Percentiles rank a stretch among this genome's conserved stretches.
These are phyloP conservation scores for Fistulifera pelliculosa DNA, from an alignment of 108 stramenopile genomes.

Conservation along the genomic window DNA sequence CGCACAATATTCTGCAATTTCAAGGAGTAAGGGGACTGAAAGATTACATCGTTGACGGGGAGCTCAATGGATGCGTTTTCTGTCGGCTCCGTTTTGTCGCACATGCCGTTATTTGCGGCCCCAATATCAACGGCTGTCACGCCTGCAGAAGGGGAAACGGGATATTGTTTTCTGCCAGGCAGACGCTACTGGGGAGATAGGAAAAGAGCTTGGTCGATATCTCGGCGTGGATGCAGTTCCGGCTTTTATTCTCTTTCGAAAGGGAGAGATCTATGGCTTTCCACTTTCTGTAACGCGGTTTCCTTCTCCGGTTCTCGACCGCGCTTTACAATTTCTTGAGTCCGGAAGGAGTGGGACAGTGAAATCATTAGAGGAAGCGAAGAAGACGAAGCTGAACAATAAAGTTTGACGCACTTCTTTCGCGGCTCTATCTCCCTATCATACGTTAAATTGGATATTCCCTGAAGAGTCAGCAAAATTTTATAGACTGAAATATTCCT, in stretches of 20 bases:
- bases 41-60: constrained; percentile 29
- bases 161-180: constrained; percentile 64
- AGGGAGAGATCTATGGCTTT: constrained; percentile 55
- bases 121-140: constrained; percentile 58
- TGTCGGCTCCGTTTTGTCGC: constrained; percentile 65
- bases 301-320: constrained; percentile 52
- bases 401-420: no score
- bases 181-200: constrained; percentile 47
- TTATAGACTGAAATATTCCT: no score
- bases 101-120: constrained; percentile 60
- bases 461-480: no score
- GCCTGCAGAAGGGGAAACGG: constrained; percentile 19
- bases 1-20: constrained; percentile 56
- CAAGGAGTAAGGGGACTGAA: constrained; percentile 49
- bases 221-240: constrained; percentile 68
- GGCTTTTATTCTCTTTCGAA: constrained; percentile 64
- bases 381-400: not conserved
- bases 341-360: constrained; percentile 30
- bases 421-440: no score
- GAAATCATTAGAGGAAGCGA: constrained; percentile 11
- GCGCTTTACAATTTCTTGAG: constrained; percentile 33
- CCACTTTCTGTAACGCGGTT: constrained; percentile 48
- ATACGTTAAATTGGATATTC: no score
- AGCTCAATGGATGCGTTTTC: constrained; percentile 56
- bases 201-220: constrained; percentile 45